Base-by-base conservation (phyloP, 2,329 filamentous ascomycete genomes). In the Colletotrichum siamense region DNA sequence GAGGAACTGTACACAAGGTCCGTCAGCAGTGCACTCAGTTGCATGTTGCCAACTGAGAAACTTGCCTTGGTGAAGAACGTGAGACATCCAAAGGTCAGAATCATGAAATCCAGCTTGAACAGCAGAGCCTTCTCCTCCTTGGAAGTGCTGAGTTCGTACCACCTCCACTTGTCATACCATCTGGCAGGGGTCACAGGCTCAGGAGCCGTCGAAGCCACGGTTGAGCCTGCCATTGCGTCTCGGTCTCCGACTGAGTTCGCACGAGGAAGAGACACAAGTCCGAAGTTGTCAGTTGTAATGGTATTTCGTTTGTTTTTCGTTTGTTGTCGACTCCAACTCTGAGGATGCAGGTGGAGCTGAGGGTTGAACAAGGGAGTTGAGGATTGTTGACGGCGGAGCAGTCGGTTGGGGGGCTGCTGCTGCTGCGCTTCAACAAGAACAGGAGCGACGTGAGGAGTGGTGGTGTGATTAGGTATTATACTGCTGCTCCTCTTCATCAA, bases 81-180 rank as follows among this genome's bases (percentile, higher is more conserved):
- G 63, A 93, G 80, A 79, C 91, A 93, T 82, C 91, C 93, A 80
- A 92, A 93, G 0, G 89, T 91, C 65, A 93, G 82, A 79, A 93
- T 92, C 83, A 92, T 92, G 79, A 92, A 92, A 81, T 93, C 91
- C 68, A 92, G 90, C 83, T 91, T 92, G 62, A 85, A 87, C 15
- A 93, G 84, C 36, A 92, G 81, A 71, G 84, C 85, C 39, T 81
- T 88, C 86, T 16, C 83, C 84, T 1, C 85, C 83, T 39, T 81
- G 80, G 71, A 73, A 13, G 63, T 69, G 28, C 57, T 62, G 15
- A 49, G 52, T 36, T 73, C 70, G 36, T 73, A 73, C 70, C 70
- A 73, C 26, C 63, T 36, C 70, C 70, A 69, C n/a, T 69, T 73
- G 55, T 73, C 70, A 13, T 61, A 62, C 70, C 70, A 68, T 30